Evolutionary conservation across 495 filamentous ascomycete species (phyloP), one percentile per base, ranked within the genome.

Genomic region (Xylaria sp.): DNA sequence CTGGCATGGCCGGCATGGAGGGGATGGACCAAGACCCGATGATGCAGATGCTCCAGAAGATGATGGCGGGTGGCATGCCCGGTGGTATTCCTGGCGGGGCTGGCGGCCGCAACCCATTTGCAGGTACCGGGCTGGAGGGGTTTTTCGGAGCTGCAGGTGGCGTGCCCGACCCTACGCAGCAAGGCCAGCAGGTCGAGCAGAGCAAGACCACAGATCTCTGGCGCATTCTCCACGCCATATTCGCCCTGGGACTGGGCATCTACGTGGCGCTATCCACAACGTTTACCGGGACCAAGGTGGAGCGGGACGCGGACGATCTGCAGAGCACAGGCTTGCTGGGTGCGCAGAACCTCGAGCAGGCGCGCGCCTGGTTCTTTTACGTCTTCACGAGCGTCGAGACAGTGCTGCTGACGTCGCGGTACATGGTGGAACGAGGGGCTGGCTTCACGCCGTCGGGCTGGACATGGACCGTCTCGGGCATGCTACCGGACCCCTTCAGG

Each of bases 331-430:
- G 52, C 17, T 69, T 70, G 57, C 43, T 53, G 1, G 76, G 67
- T 5, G 72, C 61, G 7, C 62, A 72, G 53, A 52, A 68, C 72
- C 59, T 75, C 24, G 80, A 74, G 24, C 72, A 61, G 70, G 64
- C 69, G 59, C 75, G 72, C 50, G 71, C 66, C 40, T 79, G 80
- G 29, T 97, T 96, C 81, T 88, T 91, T 74, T 87, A 91, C 66
- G 80, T 78, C 24, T 97, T 97, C 76, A 90, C 92, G 26, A 94
- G 93, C 3, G 92, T 89, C 14, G 93, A 97, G 83, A 79, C 94
- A 67, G 72, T 95, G 40, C 77, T 97, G 73, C 87, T 92, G 71
- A 87, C 87, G 9, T 87, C 87, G 29, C 83, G 93, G 71, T 90
- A 89, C 68, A 86, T 94, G 73, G 46, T 91, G 63, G 83, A 83